Percentiles rank a stretch among this genome's conserved stretches.
Conservation (phyloP, 208 protist species). For the Ichthyophonus hoferi region DNA sequence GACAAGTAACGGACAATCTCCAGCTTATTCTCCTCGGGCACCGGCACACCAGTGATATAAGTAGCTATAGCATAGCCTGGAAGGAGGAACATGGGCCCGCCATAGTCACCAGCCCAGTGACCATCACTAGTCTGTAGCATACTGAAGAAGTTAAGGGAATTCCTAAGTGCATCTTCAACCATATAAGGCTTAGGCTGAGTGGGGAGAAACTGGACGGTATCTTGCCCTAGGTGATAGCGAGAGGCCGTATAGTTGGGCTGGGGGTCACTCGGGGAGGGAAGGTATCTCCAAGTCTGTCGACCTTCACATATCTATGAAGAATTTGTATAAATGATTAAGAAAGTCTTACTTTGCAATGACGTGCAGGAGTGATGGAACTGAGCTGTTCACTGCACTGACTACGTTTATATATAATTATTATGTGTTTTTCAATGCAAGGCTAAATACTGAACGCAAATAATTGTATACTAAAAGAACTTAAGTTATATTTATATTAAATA, state of each 20-base stretch:
- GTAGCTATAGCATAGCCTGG: conserved; percentile 73
- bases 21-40: conserved; percentile 46
- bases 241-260: neutral
- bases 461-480: too few species aligned
- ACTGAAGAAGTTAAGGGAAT: neutral
- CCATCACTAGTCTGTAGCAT: conserved; percentile 54
- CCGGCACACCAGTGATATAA: conserved; percentile 70
- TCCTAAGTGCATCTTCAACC: conserved; percentile 4
- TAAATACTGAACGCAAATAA: too few species aligned
- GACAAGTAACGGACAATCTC: conserved; percentile 87
- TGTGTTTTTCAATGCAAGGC: too few species aligned
- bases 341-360: too few species aligned
- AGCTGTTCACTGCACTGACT: too few species aligned
- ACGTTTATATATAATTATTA: too few species aligned
- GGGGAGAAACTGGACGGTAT: neutral
- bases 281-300: conserved; percentile 6
- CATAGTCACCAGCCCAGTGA: conserved; percentile 95
- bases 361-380: too few species aligned
- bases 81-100: conserved; percentile 85
- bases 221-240: neutral
- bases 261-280: neutral
- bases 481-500: too few species aligned
- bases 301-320: conserved; percentile 10
- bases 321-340: too few species aligned
- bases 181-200: neutral